Base-by-base conservation (phyloP, 192 early-diverging fungal species). In the Backusella sp. region DNA sequence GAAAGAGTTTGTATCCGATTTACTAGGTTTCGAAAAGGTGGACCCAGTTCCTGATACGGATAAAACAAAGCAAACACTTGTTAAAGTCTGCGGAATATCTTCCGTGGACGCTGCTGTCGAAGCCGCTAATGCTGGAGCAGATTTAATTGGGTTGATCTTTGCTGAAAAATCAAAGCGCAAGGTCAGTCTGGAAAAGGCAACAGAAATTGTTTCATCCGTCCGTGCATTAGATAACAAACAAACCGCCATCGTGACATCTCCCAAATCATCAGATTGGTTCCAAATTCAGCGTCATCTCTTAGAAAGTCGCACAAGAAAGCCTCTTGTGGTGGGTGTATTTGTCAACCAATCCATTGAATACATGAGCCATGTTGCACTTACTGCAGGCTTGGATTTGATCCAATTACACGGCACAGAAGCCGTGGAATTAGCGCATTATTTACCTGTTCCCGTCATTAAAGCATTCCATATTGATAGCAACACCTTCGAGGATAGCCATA, bases 141-240 rank as follows among this genome's bases (percentile, higher is more conserved):
- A 98, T 79, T 87, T 98, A 28, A 90, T 99, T 70, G 97, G 98
- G 2, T 87, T 99, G 77, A 98, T 98, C 62, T 98, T 98, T 88
- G 97, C 94, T 8, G 75, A 84, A 35, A 88, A 90, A 15, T 93
- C 93, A 4, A 91, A 90, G 56, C 90, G 98, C 23, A 86, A 92
- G 72, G 92, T 99, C 14, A 85, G 86, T 21, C 41, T 91, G 11
- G 86, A 82, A 7, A 80, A 59, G 0, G 96, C 95, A 0, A 83
- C 88, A 30, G 84, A 83, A 65, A 97, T 99, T 80, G 91, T 95
- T 21, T 76, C 82, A 26, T 90, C 89, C 15, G 87, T 98, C 30
- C 80, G 86, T 17, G 81, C 85, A 72, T 46, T 80, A n/a, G 69
- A 15, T 80, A 52, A 11, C 68, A 66, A 26, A 44, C 59, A 19